These are phyloP conservation scores for Sordariomycetes sp. DNA, from an alignment of 2,329 filamentous ascomycete genomes.

Conservation along the genomic window DNA sequence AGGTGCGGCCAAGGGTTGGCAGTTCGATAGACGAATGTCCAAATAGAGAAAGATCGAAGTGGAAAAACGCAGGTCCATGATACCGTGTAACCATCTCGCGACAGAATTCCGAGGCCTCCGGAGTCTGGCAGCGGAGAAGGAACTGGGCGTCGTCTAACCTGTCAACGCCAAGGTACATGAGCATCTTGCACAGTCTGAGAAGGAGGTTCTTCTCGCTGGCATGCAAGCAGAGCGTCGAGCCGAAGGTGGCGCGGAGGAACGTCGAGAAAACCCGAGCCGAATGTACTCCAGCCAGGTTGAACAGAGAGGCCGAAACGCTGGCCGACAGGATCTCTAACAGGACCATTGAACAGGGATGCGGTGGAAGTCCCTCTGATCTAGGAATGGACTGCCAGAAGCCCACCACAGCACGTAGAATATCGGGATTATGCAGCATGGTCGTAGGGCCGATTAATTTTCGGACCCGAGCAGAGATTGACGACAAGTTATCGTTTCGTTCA, in stretches of 20 bases:
- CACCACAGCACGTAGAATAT: slow-evolving; percentile 48
- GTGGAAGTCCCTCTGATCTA: slow-evolving; percentile 24
- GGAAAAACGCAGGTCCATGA: slow-evolving; percentile 70
- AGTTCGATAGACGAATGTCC: slow-evolving; percentile 88
- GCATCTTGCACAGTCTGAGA: slow-evolving; percentile 50
- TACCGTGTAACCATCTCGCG: slow-evolving; percentile 63
- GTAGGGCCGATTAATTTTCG: slow-evolving; percentile 34
- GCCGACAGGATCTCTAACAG: slow-evolving; percentile 51
- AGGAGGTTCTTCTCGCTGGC: slow-evolving; percentile 44
- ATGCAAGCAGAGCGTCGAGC: slow-evolving; percentile 32
- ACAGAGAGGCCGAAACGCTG: slow-evolving; percentile 46
- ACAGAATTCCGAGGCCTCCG: slow-evolving; percentile 51
- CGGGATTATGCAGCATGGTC: slow-evolving; percentile 43
- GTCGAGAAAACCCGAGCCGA: slow-evolving; percentile 56
- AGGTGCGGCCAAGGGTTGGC: slow-evolving; percentile 68
- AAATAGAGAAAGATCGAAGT: slow-evolving; percentile 82
- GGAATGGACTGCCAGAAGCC: slow-evolving; percentile 52
- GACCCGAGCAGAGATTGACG: slow-evolving; percentile 15
- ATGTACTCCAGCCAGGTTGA: slow-evolving; percentile 61
- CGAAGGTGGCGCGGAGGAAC: slow-evolving; percentile 50
- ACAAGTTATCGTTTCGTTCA: background rate
- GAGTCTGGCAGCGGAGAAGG: slow-evolving; percentile 41
- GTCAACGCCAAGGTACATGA: slow-evolving; percentile 66
- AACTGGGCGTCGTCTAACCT: slow-evolving; percentile 72
- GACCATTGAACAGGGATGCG: slow-evolving; percentile 44